Evolutionary conservation across 306 rosid genomes (phyloP), one percentile per base, ranked within the genome.

Genomic region (Benincasa hispida): DNA sequence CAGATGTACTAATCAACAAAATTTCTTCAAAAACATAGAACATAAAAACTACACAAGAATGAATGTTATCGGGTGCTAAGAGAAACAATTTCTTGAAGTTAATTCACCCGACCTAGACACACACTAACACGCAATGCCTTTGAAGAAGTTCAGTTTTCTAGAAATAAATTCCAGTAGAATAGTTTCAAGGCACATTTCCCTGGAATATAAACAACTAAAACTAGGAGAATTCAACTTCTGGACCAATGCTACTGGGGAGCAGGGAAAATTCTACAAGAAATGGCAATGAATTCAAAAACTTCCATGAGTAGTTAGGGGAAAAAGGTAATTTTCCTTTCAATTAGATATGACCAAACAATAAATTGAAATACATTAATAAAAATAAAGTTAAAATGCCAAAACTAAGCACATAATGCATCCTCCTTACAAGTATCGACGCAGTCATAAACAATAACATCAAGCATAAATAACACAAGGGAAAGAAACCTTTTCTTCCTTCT

Each of bases 401-500:
- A 66, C 0, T 25, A 39, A 21, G 37, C 25, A 55, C 7, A 57
- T 6, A 45, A 30, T 47, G 21, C 12, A 24, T 11, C 50, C 73
- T 18, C 25, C 22, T 9, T 8, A 17, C 12, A 55, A 21, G 0
- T 6, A 19, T 9, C 8, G 15, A 69, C 30, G 48, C 19, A 6
- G 50, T 41, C 5, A 27, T 5, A 10, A 42, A 27, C 9, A 35
- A 15, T 35, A 19, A 10, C 9, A 42, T 21, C 35, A 55, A 51
- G 27, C 5, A 48, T 24, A 42, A 73, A 68, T 6, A 1, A n/a
- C 5, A 65, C 1, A 6, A 3, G 35, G 21, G 54, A 4, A 48
- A 34, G 6, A 41, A 41, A 89, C 97, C 99, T 94, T 94, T 75
- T 92, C 97, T 53, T 92, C 93, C 83, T 94, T 94, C 79, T 92